A percentile compares a stretch with the other conserved stretches of the same genome.
Conservation (phyloP, 208 protist genomes). For the Crithidia expoeki region DNA sequence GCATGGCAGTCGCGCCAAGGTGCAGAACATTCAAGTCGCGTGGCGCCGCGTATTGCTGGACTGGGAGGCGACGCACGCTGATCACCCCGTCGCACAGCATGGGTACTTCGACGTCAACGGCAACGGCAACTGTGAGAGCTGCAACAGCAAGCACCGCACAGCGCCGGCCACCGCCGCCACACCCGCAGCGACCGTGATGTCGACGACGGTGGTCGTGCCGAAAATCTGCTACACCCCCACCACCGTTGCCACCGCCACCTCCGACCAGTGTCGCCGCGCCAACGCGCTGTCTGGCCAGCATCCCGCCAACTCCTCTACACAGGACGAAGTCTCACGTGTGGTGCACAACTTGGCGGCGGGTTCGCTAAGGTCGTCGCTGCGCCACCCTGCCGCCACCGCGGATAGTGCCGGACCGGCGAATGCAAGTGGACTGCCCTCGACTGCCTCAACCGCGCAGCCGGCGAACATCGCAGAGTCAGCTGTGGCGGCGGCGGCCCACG, state of each 20-base stretch:
- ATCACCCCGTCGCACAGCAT: constrained; percentile 2
- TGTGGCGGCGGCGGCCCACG: not conserved
- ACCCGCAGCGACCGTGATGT: no score
- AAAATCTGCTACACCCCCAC: not conserved
- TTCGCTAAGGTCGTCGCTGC: not conserved
- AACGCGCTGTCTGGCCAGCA: constrained; percentile 7
- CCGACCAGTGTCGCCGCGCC: not conserved
- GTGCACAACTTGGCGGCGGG: constrained; percentile 15
- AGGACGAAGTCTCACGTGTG: constrained; percentile 18
- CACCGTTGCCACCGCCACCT: no score
- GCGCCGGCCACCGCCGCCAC: not conserved
- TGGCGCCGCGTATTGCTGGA: constrained; percentile 73
- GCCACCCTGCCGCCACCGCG: not conserved
- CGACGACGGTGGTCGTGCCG: not conserved
- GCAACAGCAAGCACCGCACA: no score
- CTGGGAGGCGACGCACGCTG: constrained; percentile 35
- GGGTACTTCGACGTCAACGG: not conserved
- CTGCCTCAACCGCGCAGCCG: not conserved
- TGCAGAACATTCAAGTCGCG: constrained; percentile 78
- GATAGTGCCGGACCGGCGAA: not conserved
- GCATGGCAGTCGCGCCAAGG: constrained; percentile 72
- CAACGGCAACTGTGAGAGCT: not conserved
- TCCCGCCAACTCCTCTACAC: constrained; percentile 15
- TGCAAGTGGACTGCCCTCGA: constrained; percentile 1
- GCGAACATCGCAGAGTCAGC: not conserved